phyloP scores from a whole-genome alignment of 2,329 filamentous ascomycete species.

The Fusarium buharicum region DNA sequence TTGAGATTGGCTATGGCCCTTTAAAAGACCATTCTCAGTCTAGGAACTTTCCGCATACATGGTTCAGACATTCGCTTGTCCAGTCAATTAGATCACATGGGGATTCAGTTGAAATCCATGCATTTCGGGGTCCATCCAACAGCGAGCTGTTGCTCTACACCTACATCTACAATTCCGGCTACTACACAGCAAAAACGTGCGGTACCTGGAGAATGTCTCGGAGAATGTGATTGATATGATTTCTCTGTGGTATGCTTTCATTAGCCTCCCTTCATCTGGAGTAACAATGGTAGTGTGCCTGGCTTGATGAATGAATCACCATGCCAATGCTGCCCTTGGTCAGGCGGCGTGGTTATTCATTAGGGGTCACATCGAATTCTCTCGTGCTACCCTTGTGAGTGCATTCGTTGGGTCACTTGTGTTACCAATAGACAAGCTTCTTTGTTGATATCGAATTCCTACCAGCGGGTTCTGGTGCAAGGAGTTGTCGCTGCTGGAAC shows the following conservation, averaged over 20 bases:
- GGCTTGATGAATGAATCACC: constrained; percentile 38
- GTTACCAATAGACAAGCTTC: constrained; percentile 17
- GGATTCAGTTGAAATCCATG: constrained; percentile 21
- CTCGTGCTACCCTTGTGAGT: constrained; percentile 26
- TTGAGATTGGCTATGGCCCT: constrained; percentile 11
- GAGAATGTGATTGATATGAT: constrained; percentile 11
- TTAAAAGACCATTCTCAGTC: constrained; percentile 11
- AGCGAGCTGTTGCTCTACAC: constrained; percentile 14
- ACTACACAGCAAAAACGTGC: constrained; percentile 5
- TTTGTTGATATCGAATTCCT: constrained; percentile 33
- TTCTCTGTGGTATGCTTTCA: constrained; percentile 28
- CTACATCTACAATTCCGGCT: neutral
- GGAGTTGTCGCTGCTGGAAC: constrained; percentile 9
- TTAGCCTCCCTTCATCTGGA: constrained; percentile 34
- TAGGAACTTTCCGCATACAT: constrained; percentile 29
- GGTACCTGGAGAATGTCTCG: constrained; percentile 25
- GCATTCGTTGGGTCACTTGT: constrained; percentile 26
- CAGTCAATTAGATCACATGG: constrained; percentile 28
- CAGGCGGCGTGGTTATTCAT: constrained; percentile 26
- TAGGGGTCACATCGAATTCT: constrained; percentile 27
- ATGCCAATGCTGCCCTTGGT: constrained; percentile 20
- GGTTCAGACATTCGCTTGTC: constrained; percentile 19
- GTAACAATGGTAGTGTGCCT: constrained; percentile 14
- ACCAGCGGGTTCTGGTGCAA: constrained; percentile 2
- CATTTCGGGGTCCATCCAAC: constrained; percentile 27